phyloP scores from a whole-genome alignment of 1,284 basidiomycete species.

The Ustilago nuda region DNA sequence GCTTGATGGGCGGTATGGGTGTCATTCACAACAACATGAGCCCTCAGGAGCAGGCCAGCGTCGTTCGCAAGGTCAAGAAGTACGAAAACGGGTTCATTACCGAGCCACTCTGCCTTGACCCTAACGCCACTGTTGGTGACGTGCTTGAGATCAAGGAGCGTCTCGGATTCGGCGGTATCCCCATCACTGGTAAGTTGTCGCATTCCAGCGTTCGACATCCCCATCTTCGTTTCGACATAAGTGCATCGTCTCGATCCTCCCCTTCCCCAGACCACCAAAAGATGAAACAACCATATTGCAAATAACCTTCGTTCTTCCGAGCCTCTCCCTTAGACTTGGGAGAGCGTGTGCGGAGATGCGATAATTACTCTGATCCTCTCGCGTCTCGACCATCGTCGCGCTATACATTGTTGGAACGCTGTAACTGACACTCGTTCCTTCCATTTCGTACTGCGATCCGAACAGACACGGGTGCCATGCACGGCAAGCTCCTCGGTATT shows the following conservation, averaged over 20 bases:
- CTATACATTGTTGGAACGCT: not conserved
- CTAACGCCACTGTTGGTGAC: constrained; percentile 84
- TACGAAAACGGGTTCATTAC: constrained; percentile 97
- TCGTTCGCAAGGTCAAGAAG: constrained; percentile 97
- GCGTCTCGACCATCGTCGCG: not conserved
- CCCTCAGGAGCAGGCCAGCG: constrained; percentile 87
- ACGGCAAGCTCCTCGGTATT: constrained; percentile 91
- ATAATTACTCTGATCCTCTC: constrained; percentile 70
- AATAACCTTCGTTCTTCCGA: constrained; percentile 89
- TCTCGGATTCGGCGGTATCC: constrained; percentile 95
- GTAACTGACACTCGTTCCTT: constrained; percentile 6
- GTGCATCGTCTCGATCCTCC: not conserved
- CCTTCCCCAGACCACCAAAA: constrained; percentile 10
- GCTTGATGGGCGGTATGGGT: constrained; percentile 86
- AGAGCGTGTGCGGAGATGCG: constrained; percentile 78
- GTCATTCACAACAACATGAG: constrained; percentile 99
- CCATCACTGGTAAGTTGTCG: constrained; percentile 85
- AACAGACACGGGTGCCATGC: constrained; percentile 85
- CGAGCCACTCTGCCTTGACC: constrained; percentile 83
- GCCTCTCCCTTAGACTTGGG: constrained; percentile 75
- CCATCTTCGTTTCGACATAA: not conserved
- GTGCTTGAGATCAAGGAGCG: constrained; percentile 92
- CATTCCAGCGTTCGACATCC: not conserved
- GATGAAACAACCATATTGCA: constrained; percentile 52
- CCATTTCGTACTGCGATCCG: not conserved